Conservation (phyloP, 371 early-diverging fungal species). For the Mortierella sp. region DNA sequence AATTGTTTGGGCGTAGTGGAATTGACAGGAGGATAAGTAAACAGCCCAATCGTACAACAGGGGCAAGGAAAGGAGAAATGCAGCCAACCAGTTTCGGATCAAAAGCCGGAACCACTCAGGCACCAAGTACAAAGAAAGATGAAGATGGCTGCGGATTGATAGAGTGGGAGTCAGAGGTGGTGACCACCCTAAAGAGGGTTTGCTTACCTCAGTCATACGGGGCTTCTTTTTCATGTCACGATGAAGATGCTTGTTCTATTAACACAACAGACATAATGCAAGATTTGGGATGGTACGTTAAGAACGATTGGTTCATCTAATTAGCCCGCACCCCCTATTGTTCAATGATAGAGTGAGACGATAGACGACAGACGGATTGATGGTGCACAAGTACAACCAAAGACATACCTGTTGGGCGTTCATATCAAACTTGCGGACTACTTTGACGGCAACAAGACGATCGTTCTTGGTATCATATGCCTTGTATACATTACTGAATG, state of each 20-base stretch:
- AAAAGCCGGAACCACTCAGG: constrained; percentile 6
- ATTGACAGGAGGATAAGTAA: too few species aligned
- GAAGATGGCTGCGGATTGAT: neutral
- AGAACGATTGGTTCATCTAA: neutral
- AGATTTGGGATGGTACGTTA: neutral
- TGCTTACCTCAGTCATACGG: constrained; percentile 64
- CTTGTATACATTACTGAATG: constrained; percentile 87
- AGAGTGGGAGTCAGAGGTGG: neutral
- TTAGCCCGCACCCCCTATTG: neutral
- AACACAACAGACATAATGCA: neutral
- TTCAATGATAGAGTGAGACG: neutral
- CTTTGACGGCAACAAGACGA: constrained; percentile 86
- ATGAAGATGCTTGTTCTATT: constrained; percentile 57
- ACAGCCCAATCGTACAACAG: neutral
- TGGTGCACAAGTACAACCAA: neutral
- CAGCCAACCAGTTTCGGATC: neutral
- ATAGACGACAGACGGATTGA: neutral
- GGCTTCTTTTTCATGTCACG: constrained; percentile 65
- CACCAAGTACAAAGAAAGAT: neutral
- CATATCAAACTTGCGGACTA: constrained; percentile 77
- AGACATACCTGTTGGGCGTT: constrained; percentile 68
- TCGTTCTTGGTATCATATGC: constrained; percentile 71
- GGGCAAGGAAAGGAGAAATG: neutral
- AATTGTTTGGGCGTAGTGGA: neutral
- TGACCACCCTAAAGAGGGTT: neutral